Base-by-base conservation (phyloP, 2,329 filamentous ascomycete genomes). In the Emmonsiellopsis sp. region DNA sequence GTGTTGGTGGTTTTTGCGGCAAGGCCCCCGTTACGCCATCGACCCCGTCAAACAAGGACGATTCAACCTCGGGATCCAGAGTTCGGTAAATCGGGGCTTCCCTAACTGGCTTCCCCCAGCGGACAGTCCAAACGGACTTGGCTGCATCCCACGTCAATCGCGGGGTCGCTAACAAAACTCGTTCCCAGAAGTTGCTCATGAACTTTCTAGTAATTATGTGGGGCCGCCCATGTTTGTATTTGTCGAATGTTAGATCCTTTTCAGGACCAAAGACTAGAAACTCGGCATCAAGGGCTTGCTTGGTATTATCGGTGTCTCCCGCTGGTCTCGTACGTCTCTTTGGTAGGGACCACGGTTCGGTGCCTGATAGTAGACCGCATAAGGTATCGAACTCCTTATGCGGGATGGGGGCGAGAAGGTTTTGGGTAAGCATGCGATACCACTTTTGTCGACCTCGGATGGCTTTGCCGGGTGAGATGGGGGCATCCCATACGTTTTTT, bases 371-470 rank as follows among this genome's bases (percentile, higher is more conserved):
- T 13, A 74, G 53, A 1, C 64, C 65, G 20, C 67, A 61, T 35
- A 76, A 52, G 6, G 62, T 59, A 26, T 58, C 53, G 44, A 69
- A 64, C 31, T 75, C 71, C 5, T 60, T 26, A 42, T 67, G 64
- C 11, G 72, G 67, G 4, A 75, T 58, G 3, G 72, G 71, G 10
- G 73, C 72, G 4, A 73, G 58, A 11, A 72, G 56, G 46, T 60
- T 63, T 0, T 59, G 49, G 15, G 70, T 53, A 31, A 66, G 57
- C 16, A 54, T 57, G 2, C 58, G 53, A 57, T 73, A 74, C 71
- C 72, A 75, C 50, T 62, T 58, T 40, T 58, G 64, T 35, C 67
- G 64, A 46, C 71, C 66, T 47, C 70, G 72, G 43, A 57, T 62
- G 47, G 62, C 61, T 13, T 71, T 69, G 20, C 53, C 55, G 20